Percentiles rank a stretch among this genome's conserved stretches.
These are phyloP conservation scores for Echeveria elegans DNA, from an alignment of 164 flowering plant genomes.

Conservation along the genomic window DNA sequence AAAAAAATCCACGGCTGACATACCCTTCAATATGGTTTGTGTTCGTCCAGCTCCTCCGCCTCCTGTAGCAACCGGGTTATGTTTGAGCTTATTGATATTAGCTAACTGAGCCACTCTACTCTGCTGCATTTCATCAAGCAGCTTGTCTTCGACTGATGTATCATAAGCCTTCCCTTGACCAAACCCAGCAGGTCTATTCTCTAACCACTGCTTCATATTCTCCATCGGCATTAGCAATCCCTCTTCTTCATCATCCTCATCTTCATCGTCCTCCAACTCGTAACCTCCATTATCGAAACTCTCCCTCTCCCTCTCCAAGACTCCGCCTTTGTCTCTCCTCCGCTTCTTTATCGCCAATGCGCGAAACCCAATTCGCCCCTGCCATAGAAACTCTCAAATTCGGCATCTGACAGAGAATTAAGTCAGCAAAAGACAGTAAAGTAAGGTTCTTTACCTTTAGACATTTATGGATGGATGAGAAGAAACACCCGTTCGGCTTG, in stretches of 20 bases:
- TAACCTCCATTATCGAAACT: constrained; percentile 19
- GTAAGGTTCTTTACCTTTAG: background rate
- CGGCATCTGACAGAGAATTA: background rate
- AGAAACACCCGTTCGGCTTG: background rate
- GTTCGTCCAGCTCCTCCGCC: background rate
- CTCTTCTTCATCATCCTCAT: constrained; percentile 32
- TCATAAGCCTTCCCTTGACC: constrained; percentile 82
- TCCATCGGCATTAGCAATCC: constrained; percentile 33
- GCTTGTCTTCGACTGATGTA: constrained; percentile 66
- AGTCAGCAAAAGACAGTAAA: background rate
- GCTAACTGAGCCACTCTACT: constrained; percentile 64
- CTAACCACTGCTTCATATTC: constrained; percentile 52
- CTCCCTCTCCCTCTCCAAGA: constrained; percentile 20
- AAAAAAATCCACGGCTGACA: no score
- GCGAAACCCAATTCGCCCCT: constrained; percentile 20
- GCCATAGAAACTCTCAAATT: constrained; percentile 6
- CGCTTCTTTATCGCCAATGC: constrained; percentile 26
- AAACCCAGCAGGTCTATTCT: constrained; percentile 69
- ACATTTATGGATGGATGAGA: background rate
- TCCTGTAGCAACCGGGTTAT: constrained; percentile 17
- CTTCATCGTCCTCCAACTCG: constrained; percentile 21
- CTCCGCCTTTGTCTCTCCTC: constrained; percentile 12
- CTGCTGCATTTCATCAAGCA: constrained; percentile 69
- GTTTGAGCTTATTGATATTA: constrained; percentile 58
- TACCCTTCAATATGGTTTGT: no score